Evolutionary conservation across 1,139 yeast genomes (phyloP).

Genomic region (Maudiozyma humilis): DNA sequence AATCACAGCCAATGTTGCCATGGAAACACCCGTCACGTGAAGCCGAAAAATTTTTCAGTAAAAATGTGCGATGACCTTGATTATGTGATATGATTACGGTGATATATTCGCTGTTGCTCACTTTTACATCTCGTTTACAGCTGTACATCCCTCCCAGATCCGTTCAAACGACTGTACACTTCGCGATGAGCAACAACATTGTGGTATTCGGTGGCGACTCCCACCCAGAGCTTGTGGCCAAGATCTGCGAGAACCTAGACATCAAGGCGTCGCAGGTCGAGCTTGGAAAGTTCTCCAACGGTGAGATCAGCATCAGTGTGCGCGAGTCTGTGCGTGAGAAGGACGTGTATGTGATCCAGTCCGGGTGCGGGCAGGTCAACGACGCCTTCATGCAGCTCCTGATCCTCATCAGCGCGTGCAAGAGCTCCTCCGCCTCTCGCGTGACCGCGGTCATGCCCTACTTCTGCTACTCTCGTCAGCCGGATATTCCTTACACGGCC

Average conservation of each 20-base stretch:
- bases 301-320: constrained; percentile 82
- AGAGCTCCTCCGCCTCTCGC: constrained; percentile 86
- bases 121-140: neutral
- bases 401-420: constrained; percentile 88
- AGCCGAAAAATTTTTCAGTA: neutral
- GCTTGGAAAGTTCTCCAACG: constrained; percentile 62
- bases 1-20: neutral
- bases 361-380: constrained; percentile 82
- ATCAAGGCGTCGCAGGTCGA: constrained; percentile 52
- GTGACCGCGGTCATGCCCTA: constrained; percentile 93
- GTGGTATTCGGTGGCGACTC: constrained; percentile 66
- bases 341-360: constrained; percentile 68
- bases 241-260: constrained; percentile 59
- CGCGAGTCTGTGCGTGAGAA: constrained; percentile 84
- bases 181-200: constrained; percentile 58
- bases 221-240: constrained; percentile 51
- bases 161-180: too few relatives aligned
- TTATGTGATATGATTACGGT: too few relatives aligned
- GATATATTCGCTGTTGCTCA: neutral
- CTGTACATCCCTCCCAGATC: neutral
- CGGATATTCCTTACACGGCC: constrained; percentile 81
- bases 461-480: constrained; percentile 94
- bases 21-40: neutral
- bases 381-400: constrained; percentile 83
- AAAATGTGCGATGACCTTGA: neutral